Conservation (phyloP, 2,329 filamentous ascomycete species). For the Cladosporium velox region DNA sequence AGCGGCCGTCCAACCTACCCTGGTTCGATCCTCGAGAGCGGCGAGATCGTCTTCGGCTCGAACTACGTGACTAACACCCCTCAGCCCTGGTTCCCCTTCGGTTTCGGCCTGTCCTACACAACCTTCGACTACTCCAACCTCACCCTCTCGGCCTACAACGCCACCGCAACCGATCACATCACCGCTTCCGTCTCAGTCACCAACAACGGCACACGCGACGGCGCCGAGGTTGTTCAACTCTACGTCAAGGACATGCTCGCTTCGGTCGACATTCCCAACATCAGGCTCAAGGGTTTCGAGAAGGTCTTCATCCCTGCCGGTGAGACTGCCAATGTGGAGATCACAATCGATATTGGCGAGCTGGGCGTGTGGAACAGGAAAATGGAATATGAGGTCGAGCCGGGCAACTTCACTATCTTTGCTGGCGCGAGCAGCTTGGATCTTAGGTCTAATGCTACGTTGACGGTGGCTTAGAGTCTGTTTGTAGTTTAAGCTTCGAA, state of each 20-base stretch:
- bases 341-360: slow-evolving; percentile 56
- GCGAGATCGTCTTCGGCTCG: slow-evolving; percentile 64
- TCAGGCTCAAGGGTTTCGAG: slow-evolving; percentile 70
- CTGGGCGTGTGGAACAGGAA: slow-evolving; percentile 59
- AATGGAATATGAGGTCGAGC: slow-evolving; percentile 74
- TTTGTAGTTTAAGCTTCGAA: background rate
- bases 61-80: slow-evolving; percentile 65
- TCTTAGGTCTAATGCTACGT: slow-evolving; percentile 57
- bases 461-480: slow-evolving; percentile 7
- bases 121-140: slow-evolving; percentile 35
- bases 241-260: slow-evolving; percentile 49
- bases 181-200: slow-evolving; percentile 27
- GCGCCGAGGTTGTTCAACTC: slow-evolving; percentile 18
- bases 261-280: slow-evolving; percentile 63
- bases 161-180: slow-evolving; percentile 12
- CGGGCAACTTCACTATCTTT: slow-evolving; percentile 64
- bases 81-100: slow-evolving; percentile 70
- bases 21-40: slow-evolving; percentile 57
- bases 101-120: slow-evolving; percentile 77
- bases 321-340: slow-evolving; percentile 61
- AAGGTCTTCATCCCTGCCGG: slow-evolving; percentile 63
- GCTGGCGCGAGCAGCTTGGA: slow-evolving; percentile 62
- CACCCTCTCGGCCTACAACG: slow-evolving; percentile 39
- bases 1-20: slow-evolving; percentile 60
- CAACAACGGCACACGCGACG: slow-evolving; percentile 20